Conservation (phyloP, 129 eudicot genomes). For the Apium graveolens region DNA sequence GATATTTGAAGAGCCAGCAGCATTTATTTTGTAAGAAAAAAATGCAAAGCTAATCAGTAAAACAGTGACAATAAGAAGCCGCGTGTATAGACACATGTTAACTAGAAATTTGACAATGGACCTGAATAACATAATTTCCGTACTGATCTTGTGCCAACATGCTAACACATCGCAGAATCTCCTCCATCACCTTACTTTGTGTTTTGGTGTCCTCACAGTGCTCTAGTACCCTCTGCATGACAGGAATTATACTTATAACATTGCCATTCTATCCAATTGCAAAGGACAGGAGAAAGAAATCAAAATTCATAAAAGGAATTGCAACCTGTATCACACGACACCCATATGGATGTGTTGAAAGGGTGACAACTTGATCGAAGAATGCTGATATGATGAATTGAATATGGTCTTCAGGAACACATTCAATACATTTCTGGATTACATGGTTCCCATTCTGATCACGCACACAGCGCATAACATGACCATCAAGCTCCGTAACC, state of each 20-base stretch:
- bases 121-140: conserved; percentile 61
- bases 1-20: background rate
- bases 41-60: background rate
- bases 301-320: background rate
- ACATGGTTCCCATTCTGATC: conserved; percentile 67
- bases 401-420: conserved; percentile 34
- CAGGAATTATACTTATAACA: background rate
- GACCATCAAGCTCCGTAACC: conserved; percentile 44
- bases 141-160: conserved; percentile 47
- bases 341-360: conserved; percentile 55
- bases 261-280: background rate
- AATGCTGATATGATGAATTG: conserved; percentile 35
- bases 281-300: background rate
- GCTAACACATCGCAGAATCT: conserved; percentile 34
- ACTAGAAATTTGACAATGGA: background rate
- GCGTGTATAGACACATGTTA: background rate
- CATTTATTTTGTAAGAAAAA: background rate
- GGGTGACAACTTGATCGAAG: conserved; percentile 29
- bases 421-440: conserved; percentile 52
- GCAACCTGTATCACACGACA: conserved; percentile 61
- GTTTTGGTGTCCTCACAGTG: conserved; percentile 31
- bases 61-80: background rate
- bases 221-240: conserved; percentile 41
- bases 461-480: conserved; percentile 42
- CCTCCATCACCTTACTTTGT: conserved; percentile 30